These are phyloP conservation scores for Oryza glaberrima DNA, from an alignment of 176 grass and related monocot genomes.

Conservation along the genomic window DNA sequence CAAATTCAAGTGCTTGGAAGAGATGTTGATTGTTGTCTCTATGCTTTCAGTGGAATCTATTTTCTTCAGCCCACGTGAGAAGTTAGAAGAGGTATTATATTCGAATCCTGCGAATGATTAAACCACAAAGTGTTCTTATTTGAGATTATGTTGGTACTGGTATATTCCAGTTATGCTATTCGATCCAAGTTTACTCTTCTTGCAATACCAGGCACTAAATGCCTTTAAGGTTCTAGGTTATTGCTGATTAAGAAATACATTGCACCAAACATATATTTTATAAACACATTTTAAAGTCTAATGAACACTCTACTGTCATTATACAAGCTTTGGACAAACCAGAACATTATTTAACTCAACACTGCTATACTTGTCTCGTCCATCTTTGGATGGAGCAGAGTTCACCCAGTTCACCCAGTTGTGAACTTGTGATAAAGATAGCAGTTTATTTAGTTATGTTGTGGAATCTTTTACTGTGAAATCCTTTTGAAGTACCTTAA, in stretches of 20 bases:
- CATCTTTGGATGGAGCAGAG: background rate
- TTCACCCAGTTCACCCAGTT: background rate
- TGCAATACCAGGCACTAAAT: constrained; percentile 2
- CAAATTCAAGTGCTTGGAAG: constrained; percentile 92
- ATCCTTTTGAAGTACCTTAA: background rate
- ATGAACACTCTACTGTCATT: background rate
- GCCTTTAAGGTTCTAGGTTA: background rate
- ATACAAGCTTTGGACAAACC: constrained; percentile 4
- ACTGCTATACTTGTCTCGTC: background rate
- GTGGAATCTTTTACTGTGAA: background rate
- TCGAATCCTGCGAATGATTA: constrained; percentile 5
- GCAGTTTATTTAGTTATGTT: background rate
- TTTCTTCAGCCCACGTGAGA: constrained; percentile 86
- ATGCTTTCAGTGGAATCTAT: constrained; percentile 99
- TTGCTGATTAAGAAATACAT: background rate
- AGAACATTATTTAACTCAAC: background rate
- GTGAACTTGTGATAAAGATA: constrained; percentile 1
- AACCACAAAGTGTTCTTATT: background rate
- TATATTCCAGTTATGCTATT: background rate
- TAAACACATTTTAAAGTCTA: constrained; percentile 3
- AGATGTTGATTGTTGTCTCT: constrained; percentile 96
- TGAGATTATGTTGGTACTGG: background rate
- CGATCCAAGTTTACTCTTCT: background rate
- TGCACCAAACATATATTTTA: background rate
- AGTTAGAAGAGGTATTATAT: constrained; percentile 82